Evolutionary conservation across 1,284 basidiomycete species (phyloP).

Genomic region (Pascua sp.): DNA sequence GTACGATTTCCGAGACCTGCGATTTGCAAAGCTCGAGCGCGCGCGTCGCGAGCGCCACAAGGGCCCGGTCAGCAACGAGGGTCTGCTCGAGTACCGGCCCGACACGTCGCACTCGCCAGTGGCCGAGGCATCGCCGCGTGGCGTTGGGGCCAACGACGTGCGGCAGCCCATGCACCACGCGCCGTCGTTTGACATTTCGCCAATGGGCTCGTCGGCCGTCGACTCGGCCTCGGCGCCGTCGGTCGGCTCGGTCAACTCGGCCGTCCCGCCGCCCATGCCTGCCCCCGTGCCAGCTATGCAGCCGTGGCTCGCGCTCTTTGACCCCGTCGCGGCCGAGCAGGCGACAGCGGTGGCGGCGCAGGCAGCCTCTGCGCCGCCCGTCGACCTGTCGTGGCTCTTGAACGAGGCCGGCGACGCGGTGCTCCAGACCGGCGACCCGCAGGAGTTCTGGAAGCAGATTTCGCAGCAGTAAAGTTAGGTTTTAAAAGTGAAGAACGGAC

Average conservation of each 20-base stretch:
- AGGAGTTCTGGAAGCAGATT: no score
- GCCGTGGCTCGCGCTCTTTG: conserved; percentile 4
- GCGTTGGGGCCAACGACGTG: no score
- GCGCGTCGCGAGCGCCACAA: not conserved
- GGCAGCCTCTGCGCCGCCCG: no score
- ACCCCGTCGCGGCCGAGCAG: conserved; percentile 1
- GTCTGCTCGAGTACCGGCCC: conserved; percentile 1
- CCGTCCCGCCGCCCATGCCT: not conserved
- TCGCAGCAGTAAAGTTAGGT: no score
- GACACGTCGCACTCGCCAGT: not conserved
- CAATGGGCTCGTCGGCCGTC: not conserved
- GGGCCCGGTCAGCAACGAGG: not conserved
- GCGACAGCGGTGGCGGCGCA: not conserved
- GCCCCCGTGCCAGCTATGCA: not conserved
- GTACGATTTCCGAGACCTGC: conserved; percentile 13
- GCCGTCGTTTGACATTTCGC: no score
- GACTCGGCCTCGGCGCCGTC: not conserved
- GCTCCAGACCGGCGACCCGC: no score
- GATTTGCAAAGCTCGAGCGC: conserved; percentile 11
- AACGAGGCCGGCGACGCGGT: no score
- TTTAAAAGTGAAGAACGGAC: no score
- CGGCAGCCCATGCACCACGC: no score
- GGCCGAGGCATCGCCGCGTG: no score
- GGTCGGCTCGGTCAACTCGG: not conserved
- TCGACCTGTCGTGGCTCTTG: no score